Evolutionary conservation across 2,329 filamentous ascomycete species (phyloP).

Genomic region (Nothophoma quercina): DNA sequence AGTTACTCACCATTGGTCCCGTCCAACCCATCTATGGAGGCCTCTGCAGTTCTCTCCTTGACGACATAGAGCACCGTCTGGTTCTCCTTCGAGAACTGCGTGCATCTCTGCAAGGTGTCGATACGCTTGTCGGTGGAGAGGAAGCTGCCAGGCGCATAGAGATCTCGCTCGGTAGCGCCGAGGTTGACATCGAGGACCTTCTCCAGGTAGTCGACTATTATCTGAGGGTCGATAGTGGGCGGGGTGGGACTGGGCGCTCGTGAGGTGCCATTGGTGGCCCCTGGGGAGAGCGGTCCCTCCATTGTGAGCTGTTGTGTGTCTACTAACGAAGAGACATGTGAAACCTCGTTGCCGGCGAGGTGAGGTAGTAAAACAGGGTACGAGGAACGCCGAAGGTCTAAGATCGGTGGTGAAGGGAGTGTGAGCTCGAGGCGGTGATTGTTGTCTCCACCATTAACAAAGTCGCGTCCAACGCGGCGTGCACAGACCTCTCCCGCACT

Average conservation of each 20-base stretch:
- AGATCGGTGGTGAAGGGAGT: neutral
- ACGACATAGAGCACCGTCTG: conserved; percentile 91
- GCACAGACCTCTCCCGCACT: conserved; percentile 26
- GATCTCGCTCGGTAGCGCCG: conserved; percentile 70
- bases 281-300: conserved; percentile 53
- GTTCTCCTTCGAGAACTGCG: conserved; percentile 86
- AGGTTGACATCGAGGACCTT: conserved; percentile 58
- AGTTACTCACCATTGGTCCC: conserved; percentile 40
- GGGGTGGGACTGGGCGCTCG: conserved; percentile 48
- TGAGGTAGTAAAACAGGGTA: conserved; percentile 5
- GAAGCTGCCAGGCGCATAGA: conserved; percentile 82
- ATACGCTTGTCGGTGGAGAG: conserved; percentile 74
- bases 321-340: conserved; percentile 44
- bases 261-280: conserved; percentile 50
- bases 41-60: conserved; percentile 72
- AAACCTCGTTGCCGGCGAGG: conserved; percentile 30
- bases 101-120: conserved; percentile 87
- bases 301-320: conserved; percentile 42
- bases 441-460: conserved; percentile 30
- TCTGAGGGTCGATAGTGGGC: conserved; percentile 55
- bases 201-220: conserved; percentile 58
- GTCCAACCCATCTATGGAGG: conserved; percentile 40
- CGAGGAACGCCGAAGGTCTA: neutral
- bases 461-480: conserved; percentile 25
- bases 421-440: conserved; percentile 29